phyloP scores from a whole-genome alignment of 768 basidiomycete genomes.

The Inosperma sp. region DNA sequence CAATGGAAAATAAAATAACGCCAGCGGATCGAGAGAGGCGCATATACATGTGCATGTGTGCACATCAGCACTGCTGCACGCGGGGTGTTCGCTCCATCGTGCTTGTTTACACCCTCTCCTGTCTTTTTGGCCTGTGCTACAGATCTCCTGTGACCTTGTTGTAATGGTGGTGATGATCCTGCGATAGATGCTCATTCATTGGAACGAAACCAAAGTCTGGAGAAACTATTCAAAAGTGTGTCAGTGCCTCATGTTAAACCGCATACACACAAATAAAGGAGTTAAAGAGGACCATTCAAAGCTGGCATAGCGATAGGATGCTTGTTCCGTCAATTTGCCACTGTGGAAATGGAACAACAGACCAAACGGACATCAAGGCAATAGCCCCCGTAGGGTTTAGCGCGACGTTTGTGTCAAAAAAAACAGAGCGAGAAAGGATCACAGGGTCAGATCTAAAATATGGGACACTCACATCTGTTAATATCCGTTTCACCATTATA shows the following conservation, averaged over 20 bases:
- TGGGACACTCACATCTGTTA: constrained; percentile 70
- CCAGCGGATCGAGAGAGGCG: constrained; percentile 9
- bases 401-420: constrained; percentile 2
- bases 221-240: no score
- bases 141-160: constrained; percentile 53
- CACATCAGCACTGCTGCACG: neutral
- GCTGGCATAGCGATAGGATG: no score
- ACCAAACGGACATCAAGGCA: neutral
- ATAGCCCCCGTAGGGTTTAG: neutral
- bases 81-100: neutral
- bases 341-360: neutral
- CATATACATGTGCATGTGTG: no score
- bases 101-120: neutral
- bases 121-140: constrained; percentile 29
- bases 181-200: constrained; percentile 73
- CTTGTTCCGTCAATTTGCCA: no score
- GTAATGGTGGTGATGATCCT: constrained; percentile 56
- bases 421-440: constrained; percentile 12
- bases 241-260: no score
- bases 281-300: no score
- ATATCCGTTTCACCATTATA: constrained; percentile 70
- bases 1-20: neutral
- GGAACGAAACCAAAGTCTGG: constrained; percentile 82
- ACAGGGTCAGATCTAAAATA: neutral
- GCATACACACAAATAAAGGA: no score